Evolutionary conservation across 345 rosid genomes (phyloP).

Genomic region (Salix suchowensis): DNA sequence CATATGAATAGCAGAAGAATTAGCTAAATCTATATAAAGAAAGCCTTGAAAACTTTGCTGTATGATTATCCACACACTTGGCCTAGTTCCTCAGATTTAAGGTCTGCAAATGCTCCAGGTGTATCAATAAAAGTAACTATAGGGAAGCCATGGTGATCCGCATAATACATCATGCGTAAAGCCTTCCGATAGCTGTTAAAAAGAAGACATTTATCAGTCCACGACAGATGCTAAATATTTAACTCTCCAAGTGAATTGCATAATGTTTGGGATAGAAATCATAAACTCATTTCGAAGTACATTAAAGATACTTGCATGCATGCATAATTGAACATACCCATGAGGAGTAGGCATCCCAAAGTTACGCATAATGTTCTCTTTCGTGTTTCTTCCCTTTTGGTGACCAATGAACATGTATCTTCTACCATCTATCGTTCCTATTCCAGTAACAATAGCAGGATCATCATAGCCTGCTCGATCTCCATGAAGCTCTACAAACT

Average conservation of each 20-base stretch:
- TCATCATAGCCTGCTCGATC: constrained; percentile 97
- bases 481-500: constrained; percentile 99
- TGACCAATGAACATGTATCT: constrained; percentile 95
- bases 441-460: constrained; percentile 93
- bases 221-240: constrained; percentile 3
- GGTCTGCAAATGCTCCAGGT: constrained; percentile 80
- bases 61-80: constrained; percentile 39
- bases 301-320: neutral
- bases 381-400: constrained; percentile 98
- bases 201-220: constrained; percentile 9
- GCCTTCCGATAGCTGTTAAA: constrained; percentile 77
- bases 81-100: constrained; percentile 70
- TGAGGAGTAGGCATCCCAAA: constrained; percentile 99
- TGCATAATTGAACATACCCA: constrained; percentile 51
- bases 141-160: constrained; percentile 82
- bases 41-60: constrained; percentile 1
- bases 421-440: constrained; percentile 84
- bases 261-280: neutral
- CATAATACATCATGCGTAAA: constrained; percentile 78
- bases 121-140: constrained; percentile 79
- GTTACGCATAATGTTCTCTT: constrained; percentile 88
- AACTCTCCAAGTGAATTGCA: neutral
- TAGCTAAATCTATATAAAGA: constrained; percentile 14
- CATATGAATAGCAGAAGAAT: constrained; percentile 12
- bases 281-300: neutral